These are phyloP conservation scores for Grosmannia serpens DNA, from an alignment of 2,329 filamentous ascomycete species.

Conservation along the genomic window DNA sequence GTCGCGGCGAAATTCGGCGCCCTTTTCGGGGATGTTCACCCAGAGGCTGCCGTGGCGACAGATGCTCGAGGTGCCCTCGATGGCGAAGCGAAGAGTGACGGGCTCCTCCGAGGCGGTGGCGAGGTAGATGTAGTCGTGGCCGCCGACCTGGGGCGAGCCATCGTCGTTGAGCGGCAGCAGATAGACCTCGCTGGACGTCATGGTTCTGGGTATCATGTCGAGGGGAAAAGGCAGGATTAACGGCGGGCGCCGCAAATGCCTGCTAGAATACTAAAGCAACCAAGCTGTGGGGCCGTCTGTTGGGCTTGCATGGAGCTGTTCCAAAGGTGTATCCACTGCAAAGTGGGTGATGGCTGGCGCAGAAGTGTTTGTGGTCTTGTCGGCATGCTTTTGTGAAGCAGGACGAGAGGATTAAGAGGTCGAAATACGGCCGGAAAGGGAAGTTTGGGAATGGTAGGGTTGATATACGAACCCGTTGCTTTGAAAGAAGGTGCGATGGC, in stretches of 20 bases:
- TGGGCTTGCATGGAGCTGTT: neutral
- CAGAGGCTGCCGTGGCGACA: constrained; percentile 89
- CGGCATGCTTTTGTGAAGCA: neutral
- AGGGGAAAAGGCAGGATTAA: neutral
- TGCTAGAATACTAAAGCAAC: neutral
- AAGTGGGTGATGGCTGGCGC: neutral
- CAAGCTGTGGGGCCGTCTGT: neutral
- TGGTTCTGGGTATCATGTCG: constrained; percentile 46
- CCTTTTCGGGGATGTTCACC: constrained; percentile 84
- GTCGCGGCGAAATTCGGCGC: constrained; percentile 62
- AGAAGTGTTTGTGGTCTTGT: neutral
- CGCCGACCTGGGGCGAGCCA: constrained; percentile 71
- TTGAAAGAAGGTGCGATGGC: neutral
- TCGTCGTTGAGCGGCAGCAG: constrained; percentile 83
- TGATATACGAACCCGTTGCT: no score
- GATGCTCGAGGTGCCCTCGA: constrained; percentile 91
- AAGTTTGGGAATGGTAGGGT: neutral
- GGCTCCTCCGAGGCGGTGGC: constrained; percentile 62
- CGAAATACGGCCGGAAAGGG: neutral
- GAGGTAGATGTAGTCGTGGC: constrained; percentile 85
- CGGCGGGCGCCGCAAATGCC: neutral
- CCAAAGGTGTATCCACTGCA: neutral
- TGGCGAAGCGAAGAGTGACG: constrained; percentile 75
- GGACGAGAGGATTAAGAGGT: neutral
- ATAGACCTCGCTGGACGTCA: constrained; percentile 65